Percentiles rank a stretch among this genome's conserved stretches.
phyloP scores from a whole-genome alignment of 2,329 filamentous ascomycete genomes.

The Teratosphaeria viscida region DNA sequence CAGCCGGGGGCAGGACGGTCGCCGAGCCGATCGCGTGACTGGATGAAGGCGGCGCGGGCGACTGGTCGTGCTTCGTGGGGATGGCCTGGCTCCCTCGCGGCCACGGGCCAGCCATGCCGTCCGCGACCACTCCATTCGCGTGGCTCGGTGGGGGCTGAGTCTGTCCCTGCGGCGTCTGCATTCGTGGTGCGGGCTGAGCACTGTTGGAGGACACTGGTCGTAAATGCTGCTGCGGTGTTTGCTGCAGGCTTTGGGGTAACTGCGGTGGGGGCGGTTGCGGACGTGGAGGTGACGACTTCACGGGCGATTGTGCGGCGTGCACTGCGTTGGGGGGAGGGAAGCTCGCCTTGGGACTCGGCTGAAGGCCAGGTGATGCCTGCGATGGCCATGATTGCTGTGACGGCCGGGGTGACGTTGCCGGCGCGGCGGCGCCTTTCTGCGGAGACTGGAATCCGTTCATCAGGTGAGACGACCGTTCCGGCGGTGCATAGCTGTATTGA shows the following conservation, averaged over 20 bases:
- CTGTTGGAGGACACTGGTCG: conserved; percentile 9
- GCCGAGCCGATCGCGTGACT: background rate
- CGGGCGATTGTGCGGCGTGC: conserved; percentile 17
- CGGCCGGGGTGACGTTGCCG: conserved; percentile 4
- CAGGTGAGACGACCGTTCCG: conserved; percentile 8
- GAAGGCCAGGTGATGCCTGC: conserved; percentile 9
- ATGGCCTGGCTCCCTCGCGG: conserved; percentile 19
- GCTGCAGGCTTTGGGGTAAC: conserved; percentile 2
- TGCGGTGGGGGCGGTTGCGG: conserved; percentile 3
- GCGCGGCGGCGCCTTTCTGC: conserved; percentile 11
- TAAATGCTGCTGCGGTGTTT: conserved; percentile 4
- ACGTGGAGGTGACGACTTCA: conserved; percentile 20
- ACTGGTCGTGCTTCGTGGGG: conserved; percentile 22
- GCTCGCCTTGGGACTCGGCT: conserved; percentile 19
- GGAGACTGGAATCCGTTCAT: conserved; percentile 23
- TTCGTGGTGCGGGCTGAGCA: background rate
- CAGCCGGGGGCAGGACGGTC: background rate
- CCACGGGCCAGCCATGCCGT: conserved; percentile 26
- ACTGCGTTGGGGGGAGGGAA: conserved; percentile 18
- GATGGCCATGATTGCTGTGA: conserved; percentile 1
- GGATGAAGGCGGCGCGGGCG: background rate
- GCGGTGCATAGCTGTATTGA: background rate
- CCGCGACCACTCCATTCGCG: conserved; percentile 17
- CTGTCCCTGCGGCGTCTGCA: conserved; percentile 7
- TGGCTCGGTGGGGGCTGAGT: conserved; percentile 6